phyloP scores from a whole-genome alignment of 495 filamentous ascomycete species.

The Trypethelium eluteriae region DNA sequence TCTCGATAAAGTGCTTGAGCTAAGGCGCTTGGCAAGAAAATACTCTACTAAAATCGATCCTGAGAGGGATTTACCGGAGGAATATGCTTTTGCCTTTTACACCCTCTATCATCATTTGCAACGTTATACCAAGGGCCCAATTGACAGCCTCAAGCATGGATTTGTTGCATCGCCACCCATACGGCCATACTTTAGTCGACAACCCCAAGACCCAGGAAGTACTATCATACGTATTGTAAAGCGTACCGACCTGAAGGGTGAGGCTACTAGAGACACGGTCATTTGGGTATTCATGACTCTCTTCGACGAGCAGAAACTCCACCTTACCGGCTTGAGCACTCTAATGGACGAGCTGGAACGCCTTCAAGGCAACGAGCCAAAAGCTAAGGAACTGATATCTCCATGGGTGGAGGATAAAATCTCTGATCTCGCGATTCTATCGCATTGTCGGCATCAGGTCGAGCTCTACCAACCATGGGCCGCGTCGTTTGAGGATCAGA shows the following conservation, averaged over 20 bases:
- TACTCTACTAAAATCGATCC: conserved; percentile 30
- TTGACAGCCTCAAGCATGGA: conserved; percentile 25
- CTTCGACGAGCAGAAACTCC: conserved; percentile 27
- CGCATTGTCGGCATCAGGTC: conserved; percentile 39
- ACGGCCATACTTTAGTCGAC: conserved; percentile 28
- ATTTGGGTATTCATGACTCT: conserved; percentile 34
- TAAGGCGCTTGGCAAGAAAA: conserved; percentile 30
- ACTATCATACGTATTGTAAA: conserved; percentile 17
- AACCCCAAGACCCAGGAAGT: conserved; percentile 20
- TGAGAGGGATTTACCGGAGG: conserved; percentile 32
- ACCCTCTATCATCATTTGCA: conserved; percentile 34
- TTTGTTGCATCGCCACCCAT: conserved; percentile 35
- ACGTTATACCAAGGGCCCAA: conserved; percentile 24
- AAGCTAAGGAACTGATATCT: conserved; percentile 37
- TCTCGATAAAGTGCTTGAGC: conserved; percentile 27
- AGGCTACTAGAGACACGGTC: conserved; percentile 25
- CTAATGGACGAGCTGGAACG: conserved; percentile 45
- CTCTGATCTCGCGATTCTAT: conserved; percentile 40
- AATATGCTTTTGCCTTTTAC: conserved; percentile 33
- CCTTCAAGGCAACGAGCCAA: conserved; percentile 35
- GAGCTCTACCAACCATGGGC: conserved; percentile 45
- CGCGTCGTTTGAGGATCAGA: conserved; percentile 30
- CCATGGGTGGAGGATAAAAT: conserved; percentile 32
- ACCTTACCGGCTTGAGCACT: conserved; percentile 28
- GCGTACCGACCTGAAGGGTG: conserved; percentile 16